phyloP scores from a whole-genome alignment of 2,329 filamentous ascomycete genomes.

The Chrysoporthe cubensis region DNA sequence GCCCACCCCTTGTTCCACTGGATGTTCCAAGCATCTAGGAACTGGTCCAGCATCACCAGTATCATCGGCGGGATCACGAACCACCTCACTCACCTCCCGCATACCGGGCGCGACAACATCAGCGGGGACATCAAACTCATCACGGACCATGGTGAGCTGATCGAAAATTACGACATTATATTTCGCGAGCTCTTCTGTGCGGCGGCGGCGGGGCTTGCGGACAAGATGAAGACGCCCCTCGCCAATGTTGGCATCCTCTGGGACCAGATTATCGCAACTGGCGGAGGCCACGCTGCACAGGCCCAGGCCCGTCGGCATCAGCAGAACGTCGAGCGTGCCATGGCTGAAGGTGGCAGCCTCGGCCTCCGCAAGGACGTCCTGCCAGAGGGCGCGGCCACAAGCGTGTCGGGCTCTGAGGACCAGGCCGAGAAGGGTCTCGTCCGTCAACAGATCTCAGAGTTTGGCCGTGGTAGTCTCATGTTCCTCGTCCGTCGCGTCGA shows the following conservation, averaged over 20 bases:
- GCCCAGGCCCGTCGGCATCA: slow-evolving; percentile 15
- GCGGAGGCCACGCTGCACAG: slow-evolving; percentile 36
- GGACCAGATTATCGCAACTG: slow-evolving; percentile 75
- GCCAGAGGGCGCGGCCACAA: slow-evolving; percentile 24
- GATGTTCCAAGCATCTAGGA: slow-evolving; percentile 80
- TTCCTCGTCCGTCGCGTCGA: slow-evolving; percentile 73
- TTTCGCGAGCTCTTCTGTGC: slow-evolving; percentile 86
- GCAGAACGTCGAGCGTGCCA: slow-evolving; percentile 18
- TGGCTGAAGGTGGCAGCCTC: slow-evolving; percentile 23
- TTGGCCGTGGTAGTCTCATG: slow-evolving; percentile 77
- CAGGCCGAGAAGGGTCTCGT: slow-evolving; percentile 48
- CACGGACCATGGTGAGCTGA: slow-evolving; percentile 58
- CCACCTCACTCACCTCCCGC: slow-evolving; percentile 63
- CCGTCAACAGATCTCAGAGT: slow-evolving; percentile 35
- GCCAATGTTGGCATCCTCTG: slow-evolving; percentile 71
- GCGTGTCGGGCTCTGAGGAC: slow-evolving; percentile 34
- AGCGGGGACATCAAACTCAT: slow-evolving; percentile 49
- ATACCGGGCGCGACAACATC: slow-evolving; percentile 40
- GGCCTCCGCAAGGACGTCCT: slow-evolving; percentile 24
- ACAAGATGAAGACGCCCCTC: slow-evolving; percentile 65
- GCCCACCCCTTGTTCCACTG: slow-evolving; percentile 83
- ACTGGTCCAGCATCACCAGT: slow-evolving; percentile 72
- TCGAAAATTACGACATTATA: slow-evolving; percentile 72
- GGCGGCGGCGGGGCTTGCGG: slow-evolving; percentile 74
- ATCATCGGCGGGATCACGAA: slow-evolving; percentile 73